These are phyloP conservation scores for Trichoderma parareesei DNA, from an alignment of 495 filamentous ascomycete genomes.

Conservation along the genomic window DNA sequence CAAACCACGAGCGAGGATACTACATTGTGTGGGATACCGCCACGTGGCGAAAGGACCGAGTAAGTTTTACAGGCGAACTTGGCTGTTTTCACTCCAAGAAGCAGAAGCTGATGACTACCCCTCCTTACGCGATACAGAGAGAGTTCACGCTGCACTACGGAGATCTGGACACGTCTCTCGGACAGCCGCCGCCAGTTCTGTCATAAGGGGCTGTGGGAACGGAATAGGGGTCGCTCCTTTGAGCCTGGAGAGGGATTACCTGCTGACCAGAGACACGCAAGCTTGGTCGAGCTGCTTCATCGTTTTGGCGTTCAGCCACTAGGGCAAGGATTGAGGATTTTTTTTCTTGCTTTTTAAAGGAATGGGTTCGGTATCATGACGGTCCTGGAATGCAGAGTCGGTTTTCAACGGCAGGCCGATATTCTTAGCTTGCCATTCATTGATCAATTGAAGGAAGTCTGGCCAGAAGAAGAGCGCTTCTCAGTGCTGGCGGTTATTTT, in stretches of 20 bases:
- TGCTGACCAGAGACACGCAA: background rate
- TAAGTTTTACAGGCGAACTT: slow-evolving; percentile 35
- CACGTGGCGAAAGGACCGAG: slow-evolving; percentile 74
- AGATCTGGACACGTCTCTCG: slow-evolving; percentile 51
- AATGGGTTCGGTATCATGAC: slow-evolving; percentile 2
- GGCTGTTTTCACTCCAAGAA: too few species aligned
- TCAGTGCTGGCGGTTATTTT: background rate
- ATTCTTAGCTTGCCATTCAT: background rate
- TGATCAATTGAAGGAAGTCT: background rate
- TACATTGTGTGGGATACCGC: slow-evolving; percentile 85
- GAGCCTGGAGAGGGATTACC: background rate
- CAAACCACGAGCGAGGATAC: slow-evolving; percentile 70
- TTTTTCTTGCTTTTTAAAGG: slow-evolving; percentile 2
- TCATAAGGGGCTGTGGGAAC: background rate
- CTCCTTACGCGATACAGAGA: slow-evolving; percentile 38
- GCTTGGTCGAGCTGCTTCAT: slow-evolving; percentile 8
- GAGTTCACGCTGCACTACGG: slow-evolving; percentile 75
- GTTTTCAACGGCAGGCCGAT: slow-evolving; percentile 4
- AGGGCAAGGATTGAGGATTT: slow-evolving; percentile 6
- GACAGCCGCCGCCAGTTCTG: slow-evolving; percentile 4
- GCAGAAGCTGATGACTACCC: slow-evolving; percentile 14
- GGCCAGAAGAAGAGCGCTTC: background rate
- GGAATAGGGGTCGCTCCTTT: background rate
- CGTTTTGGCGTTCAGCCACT: slow-evolving; percentile 8
- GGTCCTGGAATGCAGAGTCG: slow-evolving; percentile 9